Evolutionary conservation across 176 grass and related monocot genomes (phyloP), one percentile per base, ranked within the genome.

Genomic region (Oropetium thomaeum): DNA sequence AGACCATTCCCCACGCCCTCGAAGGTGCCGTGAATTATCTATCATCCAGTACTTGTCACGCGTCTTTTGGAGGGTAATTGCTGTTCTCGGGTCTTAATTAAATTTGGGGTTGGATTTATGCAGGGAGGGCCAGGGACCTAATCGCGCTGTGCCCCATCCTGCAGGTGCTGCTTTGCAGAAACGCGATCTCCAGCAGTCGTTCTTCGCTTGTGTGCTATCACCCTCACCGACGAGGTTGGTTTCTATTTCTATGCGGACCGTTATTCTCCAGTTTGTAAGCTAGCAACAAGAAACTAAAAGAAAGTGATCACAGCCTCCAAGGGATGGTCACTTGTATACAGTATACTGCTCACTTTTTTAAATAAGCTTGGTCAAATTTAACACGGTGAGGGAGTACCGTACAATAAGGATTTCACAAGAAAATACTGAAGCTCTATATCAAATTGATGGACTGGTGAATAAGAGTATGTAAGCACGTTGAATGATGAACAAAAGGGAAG

Each of bases 131-230:
- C 70, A 87, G 83, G 74, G 96, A 98, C 70, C 63, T 98, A 15
- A 95, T 95, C 45, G 91, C 91, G 38, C 41, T 98, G 63, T 59
- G 91, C 82, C 96, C 91, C 0, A 94, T 98, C 77, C 80, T 98
- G 39, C 89, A 92, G 70, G 75, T 80, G 25, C 78, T 98, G 51
- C 76, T 98, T 9, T n/a, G n/a, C 76, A 86, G 47, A 79, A 89
- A 27, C 84, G 72, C 26, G 42, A 65, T 0, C 3, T 10, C 2
- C 29, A 64, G 0, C 84, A 84, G 32, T 70, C 91, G 0, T 92
- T 98, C 72, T 98, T 92, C 65, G 91, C 96, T 49, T 98, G 96
- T 23, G 84, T 98, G 35, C 87, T 87, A 20, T 79, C 87, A 32
- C 91, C 87, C 25, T 79, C 87, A 32, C 91, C 87, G n/a, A 87